Evolutionary conservation across 2,329 filamentous ascomycete species (phyloP).

Genomic region (Scedosporium dehoogii): DNA sequence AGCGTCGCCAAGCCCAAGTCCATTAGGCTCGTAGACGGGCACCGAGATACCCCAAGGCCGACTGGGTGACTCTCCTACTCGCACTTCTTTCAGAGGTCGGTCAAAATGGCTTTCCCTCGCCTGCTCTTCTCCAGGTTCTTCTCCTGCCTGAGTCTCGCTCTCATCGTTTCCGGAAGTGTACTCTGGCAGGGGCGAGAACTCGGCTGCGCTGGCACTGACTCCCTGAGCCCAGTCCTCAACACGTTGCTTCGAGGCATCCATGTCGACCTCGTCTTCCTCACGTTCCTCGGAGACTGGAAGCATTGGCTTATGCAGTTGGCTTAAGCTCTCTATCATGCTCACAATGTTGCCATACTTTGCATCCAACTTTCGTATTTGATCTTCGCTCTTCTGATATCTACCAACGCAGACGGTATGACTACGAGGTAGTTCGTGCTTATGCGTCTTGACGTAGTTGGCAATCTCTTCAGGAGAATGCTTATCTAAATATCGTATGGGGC

Average conservation of each 20-base stretch:
- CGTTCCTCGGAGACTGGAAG: constrained; percentile 48
- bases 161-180: constrained; percentile 20
- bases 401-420: constrained; percentile 90
- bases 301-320: constrained; percentile 80
- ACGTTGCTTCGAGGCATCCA: constrained; percentile 49
- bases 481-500: constrained; percentile 86
- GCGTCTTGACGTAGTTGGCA: constrained; percentile 84
- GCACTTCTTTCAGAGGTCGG: constrained; percentile 73
- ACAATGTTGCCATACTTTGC: constrained; percentile 88
- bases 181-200: constrained; percentile 17
- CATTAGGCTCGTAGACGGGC: constrained; percentile 41
- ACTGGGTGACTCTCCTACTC: constrained; percentile 89
- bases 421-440: constrained; percentile 89
- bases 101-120: constrained; percentile 70
- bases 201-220: constrained; percentile 46
- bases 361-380: constrained; percentile 78
- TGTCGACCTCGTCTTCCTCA: constrained; percentile 33
- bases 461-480: constrained; percentile 90
- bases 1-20: constrained; percentile 24
- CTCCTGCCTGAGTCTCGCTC: constrained; percentile 25
- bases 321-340: constrained; percentile 88
- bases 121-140: constrained; percentile 31
- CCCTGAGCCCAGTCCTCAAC: constrained; percentile 81
- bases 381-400: constrained; percentile 78
- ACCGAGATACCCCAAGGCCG: constrained; percentile 88